These are phyloP conservation scores for Kalanchoe fedtschenkoi DNA, from an alignment of 164 flowering plant species.

Conservation along the genomic window DNA sequence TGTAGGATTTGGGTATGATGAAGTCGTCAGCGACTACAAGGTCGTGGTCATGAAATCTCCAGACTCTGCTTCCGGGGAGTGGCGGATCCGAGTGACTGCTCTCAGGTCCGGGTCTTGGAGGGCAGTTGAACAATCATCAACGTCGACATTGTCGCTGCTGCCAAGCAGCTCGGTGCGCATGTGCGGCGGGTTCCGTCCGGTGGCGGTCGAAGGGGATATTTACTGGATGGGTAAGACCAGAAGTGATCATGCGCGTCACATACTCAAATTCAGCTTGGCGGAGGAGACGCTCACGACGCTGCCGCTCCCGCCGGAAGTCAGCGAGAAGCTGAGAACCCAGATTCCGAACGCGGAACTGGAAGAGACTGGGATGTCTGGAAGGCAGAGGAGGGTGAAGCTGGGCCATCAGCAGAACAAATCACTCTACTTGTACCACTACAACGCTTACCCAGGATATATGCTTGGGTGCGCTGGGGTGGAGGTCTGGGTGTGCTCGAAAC, in stretches of 20 bases:
- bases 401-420: not conserved
- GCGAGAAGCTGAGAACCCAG: not conserved
- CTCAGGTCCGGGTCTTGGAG: not conserved
- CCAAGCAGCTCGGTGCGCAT: not conserved
- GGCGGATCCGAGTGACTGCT: not conserved
- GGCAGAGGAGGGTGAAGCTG: not conserved
- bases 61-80: not conserved
- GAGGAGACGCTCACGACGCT: not conserved
- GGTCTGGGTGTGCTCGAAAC: not conserved
- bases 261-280: not conserved
- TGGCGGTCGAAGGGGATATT: not conserved
- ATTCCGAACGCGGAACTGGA: not conserved
- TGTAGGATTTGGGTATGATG: not conserved
- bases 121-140: not conserved
- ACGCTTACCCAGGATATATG: not conserved
- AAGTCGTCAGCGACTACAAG: not conserved
- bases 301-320: not conserved
- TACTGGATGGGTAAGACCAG: not conserved
- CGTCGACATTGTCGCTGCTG: not conserved
- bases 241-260: not conserved
- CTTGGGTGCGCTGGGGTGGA: not conserved
- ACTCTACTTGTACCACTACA: not conserved
- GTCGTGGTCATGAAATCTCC: not conserved
- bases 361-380: not conserved
- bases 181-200: not conserved